These are phyloP conservation scores for Gliomastix tumulicola DNA, from an alignment of 2,329 filamentous ascomycete species.

Conservation along the genomic window DNA sequence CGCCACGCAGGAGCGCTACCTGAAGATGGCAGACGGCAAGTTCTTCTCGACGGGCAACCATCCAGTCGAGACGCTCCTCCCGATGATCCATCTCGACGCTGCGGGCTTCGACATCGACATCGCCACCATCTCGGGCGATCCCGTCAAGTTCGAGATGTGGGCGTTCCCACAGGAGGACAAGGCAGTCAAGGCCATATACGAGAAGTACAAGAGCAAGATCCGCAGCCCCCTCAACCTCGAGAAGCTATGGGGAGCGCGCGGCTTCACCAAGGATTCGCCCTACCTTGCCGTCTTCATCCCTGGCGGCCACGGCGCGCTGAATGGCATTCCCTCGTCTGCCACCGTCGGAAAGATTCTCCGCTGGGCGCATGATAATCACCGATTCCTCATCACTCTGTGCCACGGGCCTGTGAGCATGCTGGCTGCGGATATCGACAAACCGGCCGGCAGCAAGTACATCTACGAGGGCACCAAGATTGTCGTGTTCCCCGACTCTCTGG, in stretches of 20 bases:
- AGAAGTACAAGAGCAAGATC: constrained; percentile 9
- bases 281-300: constrained; percentile 11
- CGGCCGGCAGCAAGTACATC: constrained; percentile 8
- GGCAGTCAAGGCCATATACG: constrained; percentile 2
- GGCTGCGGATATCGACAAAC: constrained; percentile 9
- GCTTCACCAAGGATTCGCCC: constrained; percentile 6
- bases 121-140: constrained; percentile 10
- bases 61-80: constrained; percentile 11
- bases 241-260: constrained; percentile 6
- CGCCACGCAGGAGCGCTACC: constrained; percentile 12
- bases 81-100: constrained; percentile 10
- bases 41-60: constrained; percentile 14
- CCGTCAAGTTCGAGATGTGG: constrained; percentile 14
- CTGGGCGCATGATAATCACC: constrained; percentile 9
- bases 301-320: constrained; percentile 10
- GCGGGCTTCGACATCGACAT: constrained; percentile 12
- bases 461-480: constrained; percentile 11
- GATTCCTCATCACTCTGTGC: constrained; percentile 4
- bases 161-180: constrained; percentile 5
- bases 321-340: constrained; percentile 7
- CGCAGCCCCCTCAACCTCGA: constrained; percentile 9
- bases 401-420: constrained; percentile 1
- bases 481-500: constrained; percentile 11
- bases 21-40: constrained; percentile 9
- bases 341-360: constrained; percentile 11